These are phyloP conservation scores for Lippia alba DNA, from an alignment of 305 asterid genomes.

Conservation along the genomic window DNA sequence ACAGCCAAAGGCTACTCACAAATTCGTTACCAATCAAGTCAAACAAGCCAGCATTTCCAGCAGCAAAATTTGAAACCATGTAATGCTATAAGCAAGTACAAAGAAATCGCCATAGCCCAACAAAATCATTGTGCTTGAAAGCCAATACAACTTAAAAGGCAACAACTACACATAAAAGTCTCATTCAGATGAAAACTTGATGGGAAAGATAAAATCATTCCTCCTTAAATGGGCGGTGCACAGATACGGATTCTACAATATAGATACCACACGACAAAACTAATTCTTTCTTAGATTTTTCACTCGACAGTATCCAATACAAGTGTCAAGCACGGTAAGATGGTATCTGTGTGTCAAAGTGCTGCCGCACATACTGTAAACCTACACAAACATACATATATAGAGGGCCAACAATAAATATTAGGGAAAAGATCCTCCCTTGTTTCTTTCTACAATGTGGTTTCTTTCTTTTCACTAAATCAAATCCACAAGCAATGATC, in stretches of 20 bases:
- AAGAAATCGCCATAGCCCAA: background rate
- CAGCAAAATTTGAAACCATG: background rate
- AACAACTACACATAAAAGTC: background rate
- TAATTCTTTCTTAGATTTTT: no score
- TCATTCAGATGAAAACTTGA: background rate
- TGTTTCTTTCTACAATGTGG: background rate
- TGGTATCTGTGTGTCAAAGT: no score
- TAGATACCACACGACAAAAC: no score
- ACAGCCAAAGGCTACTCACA: background rate
- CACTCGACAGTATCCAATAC: no score
- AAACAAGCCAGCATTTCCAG: background rate
- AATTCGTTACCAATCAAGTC: background rate
- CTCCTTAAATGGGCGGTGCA: conserved; percentile 10
- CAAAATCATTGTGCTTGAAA: conserved; percentile 15
- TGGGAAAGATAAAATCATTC: background rate
- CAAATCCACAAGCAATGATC: background rate
- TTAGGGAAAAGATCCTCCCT: background rate
- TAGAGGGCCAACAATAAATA: background rate
- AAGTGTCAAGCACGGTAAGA: no score
- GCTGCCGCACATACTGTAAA: no score
- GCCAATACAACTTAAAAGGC: background rate
- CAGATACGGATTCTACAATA: no score
- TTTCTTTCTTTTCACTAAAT: conserved; percentile 7
- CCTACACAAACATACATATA: no score
- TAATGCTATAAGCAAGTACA: background rate